These are phyloP conservation scores for Populus hybrid DNA, from an alignment of 441 rosid species.

Conservation along the genomic window DNA sequence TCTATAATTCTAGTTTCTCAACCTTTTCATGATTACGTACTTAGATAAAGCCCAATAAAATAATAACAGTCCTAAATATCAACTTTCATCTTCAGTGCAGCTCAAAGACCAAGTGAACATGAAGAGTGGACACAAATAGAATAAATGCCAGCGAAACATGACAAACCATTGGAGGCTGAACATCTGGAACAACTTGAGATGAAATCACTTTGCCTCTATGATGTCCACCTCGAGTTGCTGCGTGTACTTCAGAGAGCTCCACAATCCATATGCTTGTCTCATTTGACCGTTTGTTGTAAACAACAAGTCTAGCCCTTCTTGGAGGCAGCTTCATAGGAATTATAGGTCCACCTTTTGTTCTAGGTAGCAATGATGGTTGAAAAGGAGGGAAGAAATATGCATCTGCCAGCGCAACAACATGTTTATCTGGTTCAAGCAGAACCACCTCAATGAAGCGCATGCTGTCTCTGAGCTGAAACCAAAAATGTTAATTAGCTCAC, in stretches of 20 bases:
- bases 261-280: slow-evolving; percentile 82
- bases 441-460: slow-evolving; percentile 85
- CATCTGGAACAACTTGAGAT: slow-evolving; percentile 64
- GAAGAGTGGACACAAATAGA: not conserved
- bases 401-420: slow-evolving; percentile 81
- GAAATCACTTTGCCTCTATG: slow-evolving; percentile 86
- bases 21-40: not conserved
- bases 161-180: slow-evolving; percentile 87
- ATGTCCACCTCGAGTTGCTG: slow-evolving; percentile 83
- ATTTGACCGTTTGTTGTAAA: slow-evolving; percentile 74
- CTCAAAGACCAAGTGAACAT: not conserved
- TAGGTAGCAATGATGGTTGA: slow-evolving; percentile 77
- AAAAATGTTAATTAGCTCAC: slow-evolving; percentile 10
- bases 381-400: slow-evolving; percentile 91
- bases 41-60: not conserved
- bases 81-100: not conserved
- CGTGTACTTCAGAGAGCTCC: slow-evolving; percentile 82
- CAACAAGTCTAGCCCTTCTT: slow-evolving; percentile 70
- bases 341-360: slow-evolving; percentile 72
- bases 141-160: not conserved
- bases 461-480: slow-evolving; percentile 73
- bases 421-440: slow-evolving; percentile 67
- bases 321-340: slow-evolving; percentile 82
- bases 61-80: not conserved
- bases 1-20: not conserved